Conservation (phyloP, 176 grass and related monocot species). For the Oryza glumipatula region DNA sequence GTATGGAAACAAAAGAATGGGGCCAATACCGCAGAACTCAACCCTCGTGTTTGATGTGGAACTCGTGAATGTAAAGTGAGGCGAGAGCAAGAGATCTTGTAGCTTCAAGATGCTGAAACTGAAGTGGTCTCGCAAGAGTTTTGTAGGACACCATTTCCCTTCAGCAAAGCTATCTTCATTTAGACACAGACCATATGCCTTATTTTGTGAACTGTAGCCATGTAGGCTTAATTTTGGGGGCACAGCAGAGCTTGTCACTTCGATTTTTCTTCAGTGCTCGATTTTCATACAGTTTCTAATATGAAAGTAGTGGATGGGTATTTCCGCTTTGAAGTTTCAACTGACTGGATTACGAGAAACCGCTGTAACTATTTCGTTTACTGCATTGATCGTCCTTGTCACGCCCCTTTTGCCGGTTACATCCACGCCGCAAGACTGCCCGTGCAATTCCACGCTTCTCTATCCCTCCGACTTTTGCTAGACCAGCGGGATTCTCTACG, state of each 20-base stretch:
- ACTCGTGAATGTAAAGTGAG: conserved; percentile 65
- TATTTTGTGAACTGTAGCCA: background rate
- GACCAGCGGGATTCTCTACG: no score
- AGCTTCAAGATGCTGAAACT: conserved; percentile 12
- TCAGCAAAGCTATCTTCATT: background rate
- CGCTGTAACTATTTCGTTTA: background rate
- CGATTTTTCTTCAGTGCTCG: background rate
- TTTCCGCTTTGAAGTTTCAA: background rate
- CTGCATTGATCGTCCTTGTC: no score
- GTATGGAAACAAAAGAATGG: conserved; percentile 54
- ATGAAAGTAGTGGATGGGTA: background rate
- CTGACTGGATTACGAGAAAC: background rate
- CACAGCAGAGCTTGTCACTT: background rate
- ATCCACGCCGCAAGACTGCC: no score
- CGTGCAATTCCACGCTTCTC: no score
- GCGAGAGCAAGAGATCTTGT: background rate
- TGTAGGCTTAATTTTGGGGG: background rate
- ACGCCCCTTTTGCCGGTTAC: no score
- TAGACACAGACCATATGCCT: background rate
- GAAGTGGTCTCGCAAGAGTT: conserved; percentile 29
- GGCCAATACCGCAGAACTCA: conserved; percentile 82
- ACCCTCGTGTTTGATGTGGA: conserved; percentile 91
- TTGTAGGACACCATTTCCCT: background rate
- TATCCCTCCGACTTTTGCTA: no score
- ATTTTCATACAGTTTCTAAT: background rate